phyloP scores from a whole-genome alignment of 495 filamentous ascomycete genomes.

The Aspergillus haitiensis region DNA sequence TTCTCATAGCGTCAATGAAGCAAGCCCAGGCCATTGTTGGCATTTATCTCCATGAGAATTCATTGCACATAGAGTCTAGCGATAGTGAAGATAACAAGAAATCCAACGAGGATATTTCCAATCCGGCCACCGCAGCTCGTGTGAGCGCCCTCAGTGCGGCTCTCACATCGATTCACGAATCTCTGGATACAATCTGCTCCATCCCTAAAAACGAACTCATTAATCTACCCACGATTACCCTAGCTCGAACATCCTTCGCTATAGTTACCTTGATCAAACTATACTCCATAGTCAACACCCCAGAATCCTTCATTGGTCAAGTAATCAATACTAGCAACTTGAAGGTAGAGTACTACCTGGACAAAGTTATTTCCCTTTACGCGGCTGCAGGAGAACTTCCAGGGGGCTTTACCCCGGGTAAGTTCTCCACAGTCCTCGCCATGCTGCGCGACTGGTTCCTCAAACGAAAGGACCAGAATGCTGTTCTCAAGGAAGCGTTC shows the following conservation, averaged over 20 bases:
- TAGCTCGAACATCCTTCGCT: slow-evolving; percentile 79
- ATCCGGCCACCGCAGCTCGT: slow-evolving; percentile 58
- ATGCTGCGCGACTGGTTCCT: slow-evolving; percentile 75
- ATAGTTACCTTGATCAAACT: slow-evolving; percentile 87
- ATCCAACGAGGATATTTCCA: slow-evolving; percentile 29
- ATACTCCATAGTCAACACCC: slow-evolving; percentile 70
- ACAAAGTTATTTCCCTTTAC: slow-evolving; percentile 66
- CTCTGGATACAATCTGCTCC: slow-evolving; percentile 67
- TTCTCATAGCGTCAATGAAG: slow-evolving; percentile 24
- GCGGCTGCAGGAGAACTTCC: slow-evolving; percentile 61
- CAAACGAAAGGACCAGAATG: slow-evolving; percentile 44
- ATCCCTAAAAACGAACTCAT: slow-evolving; percentile 63
- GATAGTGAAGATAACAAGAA: slow-evolving; percentile 39
- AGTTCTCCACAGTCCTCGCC: slow-evolving; percentile 72
- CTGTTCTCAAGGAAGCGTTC: slow-evolving; percentile 33
- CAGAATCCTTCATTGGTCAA: slow-evolving; percentile 69
- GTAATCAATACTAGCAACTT: slow-evolving; percentile 74
- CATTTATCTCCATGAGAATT: slow-evolving; percentile 86
- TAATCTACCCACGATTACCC: slow-evolving; percentile 71
- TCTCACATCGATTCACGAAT: slow-evolving; percentile 68
- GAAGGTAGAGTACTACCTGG: slow-evolving; percentile 72
- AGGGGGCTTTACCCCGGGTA: slow-evolving; percentile 66
- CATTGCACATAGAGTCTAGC: slow-evolving; percentile 67
- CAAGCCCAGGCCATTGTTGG: slow-evolving; percentile 54
- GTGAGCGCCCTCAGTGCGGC: slow-evolving; percentile 72